phyloP scores from a whole-genome alignment of 768 basidiomycete species.

The Auriscalpium vulgare region DNA sequence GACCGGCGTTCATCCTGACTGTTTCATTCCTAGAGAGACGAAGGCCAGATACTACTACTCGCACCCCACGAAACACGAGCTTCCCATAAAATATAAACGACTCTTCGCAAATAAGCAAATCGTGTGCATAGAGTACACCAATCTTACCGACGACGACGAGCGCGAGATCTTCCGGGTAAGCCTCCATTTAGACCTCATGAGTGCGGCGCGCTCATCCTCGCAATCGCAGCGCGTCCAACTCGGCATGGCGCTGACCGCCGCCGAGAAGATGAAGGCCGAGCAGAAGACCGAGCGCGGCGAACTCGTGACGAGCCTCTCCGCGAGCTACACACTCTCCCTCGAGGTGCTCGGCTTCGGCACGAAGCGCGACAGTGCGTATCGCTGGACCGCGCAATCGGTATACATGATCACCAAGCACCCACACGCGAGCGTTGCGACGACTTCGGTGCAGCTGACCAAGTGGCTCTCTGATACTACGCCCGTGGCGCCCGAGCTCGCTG shows the following conservation, averaged over 20 bases:
- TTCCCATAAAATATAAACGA: slow-evolving; percentile 26
- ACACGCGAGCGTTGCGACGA: slow-evolving; percentile 18
- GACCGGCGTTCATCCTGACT: too few species aligned
- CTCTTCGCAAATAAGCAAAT: slow-evolving; percentile 39
- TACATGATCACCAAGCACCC: slow-evolving; percentile 41
- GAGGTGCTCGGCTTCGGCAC: slow-evolving; percentile 43
- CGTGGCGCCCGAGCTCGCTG: slow-evolving; percentile 1
- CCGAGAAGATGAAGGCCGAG: slow-evolving; percentile 21
- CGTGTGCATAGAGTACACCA: slow-evolving; percentile 41
- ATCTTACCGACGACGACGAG: slow-evolving; percentile 20
- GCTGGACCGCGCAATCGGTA: slow-evolving; percentile 47
- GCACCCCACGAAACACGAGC: slow-evolving; percentile 20
- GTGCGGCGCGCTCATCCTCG: background rate
- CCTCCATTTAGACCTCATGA: background rate
- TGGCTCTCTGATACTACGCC: slow-evolving; percentile 33
- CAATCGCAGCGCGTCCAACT: slow-evolving; percentile 20
- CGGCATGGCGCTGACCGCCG: slow-evolving; percentile 20
- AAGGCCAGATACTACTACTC: slow-evolving; percentile 29
- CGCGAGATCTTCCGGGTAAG: slow-evolving; percentile 27
- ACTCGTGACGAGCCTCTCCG: slow-evolving; percentile 14
- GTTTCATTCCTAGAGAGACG: background rate
- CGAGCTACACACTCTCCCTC: slow-evolving; percentile 6
- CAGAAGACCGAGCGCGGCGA: slow-evolving; percentile 15
- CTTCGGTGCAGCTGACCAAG: slow-evolving; percentile 35
- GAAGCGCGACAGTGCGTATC: slow-evolving; percentile 46